Percentiles rank a stretch among this genome's conserved stretches.
These are phyloP conservation scores for Neonectria ditissima DNA, from an alignment of 2,329 filamentous ascomycete species.

Conservation along the genomic window DNA sequence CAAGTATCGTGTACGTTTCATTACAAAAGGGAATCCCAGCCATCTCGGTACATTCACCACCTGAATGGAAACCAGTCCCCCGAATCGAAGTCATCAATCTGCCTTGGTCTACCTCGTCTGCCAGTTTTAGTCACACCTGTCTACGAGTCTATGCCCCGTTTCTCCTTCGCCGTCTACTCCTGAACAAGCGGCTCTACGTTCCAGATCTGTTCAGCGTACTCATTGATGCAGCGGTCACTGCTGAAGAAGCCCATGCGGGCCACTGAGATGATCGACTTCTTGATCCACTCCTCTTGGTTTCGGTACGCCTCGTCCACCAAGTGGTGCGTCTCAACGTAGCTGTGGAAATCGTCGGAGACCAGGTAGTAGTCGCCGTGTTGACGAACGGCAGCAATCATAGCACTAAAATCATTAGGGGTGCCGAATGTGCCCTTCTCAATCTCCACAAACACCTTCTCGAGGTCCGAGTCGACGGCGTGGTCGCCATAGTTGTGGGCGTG, in stretches of 20 bases:
- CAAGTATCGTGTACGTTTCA: slow-evolving; percentile 31
- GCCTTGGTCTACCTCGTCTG: slow-evolving; percentile 19
- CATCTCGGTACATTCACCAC: not conserved
- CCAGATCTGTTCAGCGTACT: slow-evolving; percentile 98
- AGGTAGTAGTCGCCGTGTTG: slow-evolving; percentile 98
- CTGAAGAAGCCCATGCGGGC: slow-evolving; percentile 98
- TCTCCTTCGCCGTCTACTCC: slow-evolving; percentile 41
- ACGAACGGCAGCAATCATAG: slow-evolving; percentile 84
- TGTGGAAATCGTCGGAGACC: slow-evolving; percentile 96
- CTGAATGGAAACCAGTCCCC: not conserved
- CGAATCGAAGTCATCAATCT: slow-evolving; percentile 30
- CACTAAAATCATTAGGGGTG: slow-evolving; percentile 80
- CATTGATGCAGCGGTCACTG: slow-evolving; percentile 93
- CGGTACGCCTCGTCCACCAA: slow-evolving; percentile 93
- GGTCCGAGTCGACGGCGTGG: slow-evolving; percentile 80
- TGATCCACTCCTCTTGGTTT: slow-evolving; percentile 92
- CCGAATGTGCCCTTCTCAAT: slow-evolving; percentile 88
- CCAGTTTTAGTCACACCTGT: slow-evolving; percentile 10
- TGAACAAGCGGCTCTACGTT: slow-evolving; percentile 84
- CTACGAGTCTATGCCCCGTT: slow-evolving; percentile 32
- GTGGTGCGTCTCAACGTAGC: slow-evolving; percentile 90
- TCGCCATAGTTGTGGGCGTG: slow-evolving; percentile 88
- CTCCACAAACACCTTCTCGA: slow-evolving; percentile 83
- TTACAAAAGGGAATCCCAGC: slow-evolving; percentile 26
- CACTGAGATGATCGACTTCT: slow-evolving; percentile 89